Evolutionary conservation across 441 rosid genomes (phyloP).

Genomic region (Geranium incanum): DNA sequence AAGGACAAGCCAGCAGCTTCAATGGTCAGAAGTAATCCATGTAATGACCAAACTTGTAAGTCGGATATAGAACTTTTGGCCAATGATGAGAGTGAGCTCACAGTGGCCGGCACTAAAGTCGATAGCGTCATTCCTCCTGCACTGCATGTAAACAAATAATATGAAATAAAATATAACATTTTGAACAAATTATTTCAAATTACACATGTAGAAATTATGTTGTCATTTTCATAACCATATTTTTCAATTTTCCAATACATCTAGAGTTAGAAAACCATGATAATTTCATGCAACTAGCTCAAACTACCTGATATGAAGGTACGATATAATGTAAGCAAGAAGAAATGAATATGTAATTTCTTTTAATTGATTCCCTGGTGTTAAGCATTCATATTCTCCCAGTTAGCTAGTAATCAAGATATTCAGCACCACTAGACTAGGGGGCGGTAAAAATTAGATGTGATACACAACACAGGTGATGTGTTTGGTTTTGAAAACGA

Average conservation of each 20-base stretch:
- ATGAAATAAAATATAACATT: not conserved
- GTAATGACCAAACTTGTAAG: constrained; percentile 90
- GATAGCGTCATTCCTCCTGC: constrained; percentile 99
- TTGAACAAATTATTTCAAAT: not conserved
- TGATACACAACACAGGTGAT: constrained; percentile 4
- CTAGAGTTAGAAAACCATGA: too few species aligned
- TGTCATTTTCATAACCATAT: too few species aligned
- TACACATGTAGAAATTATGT: not conserved
- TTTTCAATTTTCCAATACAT: too few species aligned
- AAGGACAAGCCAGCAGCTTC: constrained; percentile 98
- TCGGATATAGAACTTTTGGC: constrained; percentile 69
- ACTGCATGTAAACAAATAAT: constrained; percentile 31
- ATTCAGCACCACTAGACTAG: not conserved
- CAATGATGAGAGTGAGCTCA: constrained; percentile 70
- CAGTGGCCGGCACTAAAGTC: constrained; percentile 85
- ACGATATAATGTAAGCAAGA: too few species aligned
- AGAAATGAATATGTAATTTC: too few species aligned
- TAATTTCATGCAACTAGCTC: too few species aligned
- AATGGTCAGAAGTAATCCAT: constrained; percentile 94
- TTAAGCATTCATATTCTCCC: too few species aligned
- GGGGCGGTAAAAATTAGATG: not conserved
- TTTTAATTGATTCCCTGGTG: too few species aligned
- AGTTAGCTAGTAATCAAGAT: too few species aligned
- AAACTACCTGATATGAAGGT: too few species aligned
- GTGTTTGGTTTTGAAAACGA: not conserved